Conservation (phyloP, 2,329 filamentous ascomycete genomes). For the Colletotrichum falcatum region DNA sequence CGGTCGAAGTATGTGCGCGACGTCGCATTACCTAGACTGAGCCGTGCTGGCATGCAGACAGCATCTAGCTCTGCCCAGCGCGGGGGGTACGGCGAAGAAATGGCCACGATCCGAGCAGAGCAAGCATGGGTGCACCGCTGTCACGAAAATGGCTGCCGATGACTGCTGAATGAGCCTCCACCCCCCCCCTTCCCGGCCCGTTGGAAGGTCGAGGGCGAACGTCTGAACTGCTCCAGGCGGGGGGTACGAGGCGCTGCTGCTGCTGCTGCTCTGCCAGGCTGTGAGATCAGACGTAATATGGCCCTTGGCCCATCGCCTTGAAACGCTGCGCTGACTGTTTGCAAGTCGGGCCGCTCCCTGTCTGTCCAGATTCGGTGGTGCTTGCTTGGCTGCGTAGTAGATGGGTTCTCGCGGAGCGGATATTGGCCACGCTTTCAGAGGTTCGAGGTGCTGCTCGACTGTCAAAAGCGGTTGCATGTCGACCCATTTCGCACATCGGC, state of each 20-base stretch:
- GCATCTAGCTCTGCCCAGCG: not conserved
- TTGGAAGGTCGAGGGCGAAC: not conserved
- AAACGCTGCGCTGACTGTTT: not conserved
- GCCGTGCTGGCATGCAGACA: no score
- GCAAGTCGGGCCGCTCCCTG: not conserved
- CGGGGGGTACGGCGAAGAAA: not conserved
- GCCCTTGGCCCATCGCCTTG: not conserved
- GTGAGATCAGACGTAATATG: not conserved
- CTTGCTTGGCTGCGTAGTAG: not conserved
- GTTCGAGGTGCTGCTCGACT: not conserved
- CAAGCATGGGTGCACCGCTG: not conserved
- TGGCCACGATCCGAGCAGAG: not conserved
- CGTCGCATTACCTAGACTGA: no score
- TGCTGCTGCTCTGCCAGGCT: not conserved
- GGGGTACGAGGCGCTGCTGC: not conserved
- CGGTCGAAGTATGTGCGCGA: not conserved
- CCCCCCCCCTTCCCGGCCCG: not conserved
- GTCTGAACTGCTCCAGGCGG: not conserved
- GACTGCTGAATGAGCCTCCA: not conserved
- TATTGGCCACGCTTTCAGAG: no score
- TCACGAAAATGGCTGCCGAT: not conserved
- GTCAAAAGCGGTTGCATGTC: not conserved
- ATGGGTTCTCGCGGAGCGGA: not conserved
- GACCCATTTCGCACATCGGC: not conserved
- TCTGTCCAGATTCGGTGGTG: not conserved